Conservation (phyloP, 805 yeast genomes). For the Cyberlindnera meyerae region DNA sequence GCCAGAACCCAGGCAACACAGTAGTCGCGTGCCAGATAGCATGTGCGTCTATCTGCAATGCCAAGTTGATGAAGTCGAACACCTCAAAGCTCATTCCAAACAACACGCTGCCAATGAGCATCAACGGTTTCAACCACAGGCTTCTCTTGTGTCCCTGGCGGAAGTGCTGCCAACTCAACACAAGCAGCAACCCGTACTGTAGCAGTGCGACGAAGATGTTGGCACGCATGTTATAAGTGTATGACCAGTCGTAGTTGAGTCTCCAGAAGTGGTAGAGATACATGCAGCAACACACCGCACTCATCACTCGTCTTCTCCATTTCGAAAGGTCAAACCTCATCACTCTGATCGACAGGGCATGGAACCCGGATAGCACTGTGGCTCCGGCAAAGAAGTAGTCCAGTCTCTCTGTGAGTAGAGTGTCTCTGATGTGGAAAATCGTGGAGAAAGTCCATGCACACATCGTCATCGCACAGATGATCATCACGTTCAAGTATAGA, state of each 20-base stretch:
- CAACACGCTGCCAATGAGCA: conserved; percentile 47
- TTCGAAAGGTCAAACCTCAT: conserved; percentile 47
- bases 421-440: conserved; percentile 84
- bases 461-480: conserved; percentile 62
- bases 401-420: conserved; percentile 69
- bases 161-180: conserved; percentile 30
- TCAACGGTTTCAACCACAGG: conserved; percentile 42
- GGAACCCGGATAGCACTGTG: conserved; percentile 77
- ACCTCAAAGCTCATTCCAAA: conserved; percentile 86
- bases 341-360: conserved; percentile 57
- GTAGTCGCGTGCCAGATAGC: conserved; percentile 92
- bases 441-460: conserved; percentile 86
- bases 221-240: conserved; percentile 90
- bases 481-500: conserved; percentile 32
- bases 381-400: conserved; percentile 94
- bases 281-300: conserved; percentile 40
- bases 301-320: conserved; percentile 34
- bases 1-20: conserved; percentile 67
- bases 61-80: conserved; percentile 79
- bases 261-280: conserved; percentile 64
- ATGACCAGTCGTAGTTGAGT: conserved; percentile 72
- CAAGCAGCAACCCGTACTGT: conserved; percentile 50
- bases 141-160: conserved; percentile 10
- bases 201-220: conserved; percentile 73
- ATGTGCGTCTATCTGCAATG: conserved; percentile 79